Evolutionary conservation across 2,329 filamentous ascomycete species (phyloP).

Genomic region (Malbranchea zuffiana): DNA sequence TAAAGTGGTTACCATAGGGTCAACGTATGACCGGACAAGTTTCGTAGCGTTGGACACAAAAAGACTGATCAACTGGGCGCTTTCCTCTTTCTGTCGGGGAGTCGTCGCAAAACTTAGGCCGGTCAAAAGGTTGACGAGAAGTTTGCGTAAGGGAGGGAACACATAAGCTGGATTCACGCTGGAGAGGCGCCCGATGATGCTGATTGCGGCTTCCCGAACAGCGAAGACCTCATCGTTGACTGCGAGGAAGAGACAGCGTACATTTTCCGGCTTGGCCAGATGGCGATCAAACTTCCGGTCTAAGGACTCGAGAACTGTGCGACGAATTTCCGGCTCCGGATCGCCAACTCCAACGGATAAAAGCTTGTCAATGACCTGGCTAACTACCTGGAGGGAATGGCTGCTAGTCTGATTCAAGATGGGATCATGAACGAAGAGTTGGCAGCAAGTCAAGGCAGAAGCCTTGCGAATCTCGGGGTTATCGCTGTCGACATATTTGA

Average conservation of each 20-base stretch:
- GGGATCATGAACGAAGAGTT: conserved; percentile 90
- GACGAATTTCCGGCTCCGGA: conserved; percentile 74
- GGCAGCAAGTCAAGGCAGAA: conserved; percentile 90
- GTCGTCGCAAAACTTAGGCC: conserved; percentile 95
- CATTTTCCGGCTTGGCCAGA: conserved; percentile 94
- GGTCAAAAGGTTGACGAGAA: conserved; percentile 88
- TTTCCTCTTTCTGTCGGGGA: conserved; percentile 89
- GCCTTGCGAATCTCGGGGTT: conserved; percentile 88
- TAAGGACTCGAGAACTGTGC: conserved; percentile 76
- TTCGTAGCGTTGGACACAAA: conserved; percentile 87
- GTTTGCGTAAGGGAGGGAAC: conserved; percentile 87
- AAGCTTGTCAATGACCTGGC: conserved; percentile 94
- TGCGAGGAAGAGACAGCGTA: conserved; percentile 86
- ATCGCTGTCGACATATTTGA: conserved; percentile 95
- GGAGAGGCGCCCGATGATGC: conserved; percentile 88
- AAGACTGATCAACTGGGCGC: conserved; percentile 81
- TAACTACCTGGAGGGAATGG: conserved; percentile 92
- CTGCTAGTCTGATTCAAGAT: conserved; percentile 97
- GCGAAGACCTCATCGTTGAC: conserved; percentile 90
- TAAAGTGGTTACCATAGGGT: conserved; percentile 91
- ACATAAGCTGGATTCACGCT: conserved; percentile 92
- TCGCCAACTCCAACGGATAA: conserved; percentile 92
- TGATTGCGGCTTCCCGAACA: conserved; percentile 88
- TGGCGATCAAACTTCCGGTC: conserved; percentile 93
- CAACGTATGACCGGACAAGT: conserved; percentile 90